Evolutionary conservation across 176 grass and related monocot genomes (phyloP).

Genomic region (Lolium multiflorum): DNA sequence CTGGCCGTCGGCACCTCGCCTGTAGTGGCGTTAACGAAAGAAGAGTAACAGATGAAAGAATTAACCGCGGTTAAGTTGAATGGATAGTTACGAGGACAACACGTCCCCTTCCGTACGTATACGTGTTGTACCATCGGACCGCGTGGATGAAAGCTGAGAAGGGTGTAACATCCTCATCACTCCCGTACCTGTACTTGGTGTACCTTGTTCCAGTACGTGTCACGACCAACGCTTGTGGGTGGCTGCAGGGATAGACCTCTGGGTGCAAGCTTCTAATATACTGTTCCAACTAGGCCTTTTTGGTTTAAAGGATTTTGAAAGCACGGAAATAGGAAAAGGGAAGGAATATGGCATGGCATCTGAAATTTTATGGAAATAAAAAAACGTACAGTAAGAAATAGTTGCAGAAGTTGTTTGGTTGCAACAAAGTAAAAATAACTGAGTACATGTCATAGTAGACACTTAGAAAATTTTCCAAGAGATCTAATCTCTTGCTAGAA

Average conservation of each 20-base stretch:
- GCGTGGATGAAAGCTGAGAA: not conserved
- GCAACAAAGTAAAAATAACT: too few species aligned
- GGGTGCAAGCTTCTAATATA: not conserved
- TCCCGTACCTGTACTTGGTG: not conserved
- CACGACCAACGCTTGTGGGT: not conserved
- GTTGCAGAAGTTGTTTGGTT: too few species aligned
- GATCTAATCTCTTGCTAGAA: too few species aligned
- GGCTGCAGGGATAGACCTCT: not conserved
- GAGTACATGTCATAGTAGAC: too few species aligned
- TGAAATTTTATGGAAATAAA: too few species aligned
- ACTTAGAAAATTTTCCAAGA: too few species aligned
- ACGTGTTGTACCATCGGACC: not conserved
- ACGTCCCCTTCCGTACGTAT: not conserved
- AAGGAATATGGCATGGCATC: too few species aligned
- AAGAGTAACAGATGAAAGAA: not conserved
- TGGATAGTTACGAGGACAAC: not conserved
- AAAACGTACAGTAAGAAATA: too few species aligned
- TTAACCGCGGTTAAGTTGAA: not conserved
- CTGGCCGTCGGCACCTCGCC: too few species aligned
- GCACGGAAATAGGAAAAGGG: too few species aligned
- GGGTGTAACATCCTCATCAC: not conserved
- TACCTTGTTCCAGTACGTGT: not conserved
- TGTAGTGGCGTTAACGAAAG: not conserved
- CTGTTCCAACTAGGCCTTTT: not conserved
- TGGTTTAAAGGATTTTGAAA: too few species aligned